Percentiles rank a stretch among this genome's conserved stretches.
These are phyloP conservation scores for Ciborinia camelliae DNA, from an alignment of 2,329 filamentous ascomycete genomes.

Conservation along the genomic window DNA sequence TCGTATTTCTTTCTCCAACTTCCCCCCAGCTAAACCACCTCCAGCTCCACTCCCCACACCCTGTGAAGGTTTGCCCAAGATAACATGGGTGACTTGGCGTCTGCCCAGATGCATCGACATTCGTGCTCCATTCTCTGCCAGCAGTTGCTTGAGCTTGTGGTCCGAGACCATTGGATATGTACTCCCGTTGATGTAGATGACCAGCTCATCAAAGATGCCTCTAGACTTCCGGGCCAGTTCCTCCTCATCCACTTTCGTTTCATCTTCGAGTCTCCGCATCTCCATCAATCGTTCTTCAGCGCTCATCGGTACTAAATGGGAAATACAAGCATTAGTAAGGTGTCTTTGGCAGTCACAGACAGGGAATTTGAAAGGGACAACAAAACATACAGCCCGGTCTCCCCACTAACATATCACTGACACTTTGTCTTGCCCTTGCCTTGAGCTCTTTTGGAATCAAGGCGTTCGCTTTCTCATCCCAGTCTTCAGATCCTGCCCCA, in stretches of 20 bases:
- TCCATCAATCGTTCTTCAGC: constrained; percentile 28
- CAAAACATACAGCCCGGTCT: constrained; percentile 17
- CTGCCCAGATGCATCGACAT: constrained; percentile 69
- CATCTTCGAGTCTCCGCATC: constrained; percentile 49
- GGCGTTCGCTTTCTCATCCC: constrained; percentile 45
- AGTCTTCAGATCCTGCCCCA: constrained; percentile 59
- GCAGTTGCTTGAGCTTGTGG: constrained; percentile 76
- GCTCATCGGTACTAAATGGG: constrained; percentile 36
- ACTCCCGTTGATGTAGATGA: constrained; percentile 84
- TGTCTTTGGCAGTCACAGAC: constrained; percentile 10
- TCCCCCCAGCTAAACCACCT: constrained; percentile 71
- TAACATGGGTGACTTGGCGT: constrained; percentile 78
- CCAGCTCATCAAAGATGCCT: constrained; percentile 65
- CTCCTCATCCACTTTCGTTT: constrained; percentile 44
- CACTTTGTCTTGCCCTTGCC: constrained; percentile 40
- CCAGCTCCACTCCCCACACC: constrained; percentile 53
- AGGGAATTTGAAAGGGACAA: constrained; percentile 13
- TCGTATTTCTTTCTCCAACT: constrained; percentile 77
- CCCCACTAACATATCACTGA: constrained; percentile 50
- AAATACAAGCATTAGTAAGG: constrained; percentile 18
- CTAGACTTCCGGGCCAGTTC: constrained; percentile 27
- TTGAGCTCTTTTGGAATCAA: constrained; percentile 44
- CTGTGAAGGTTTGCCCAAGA: constrained; percentile 61
- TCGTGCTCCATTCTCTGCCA: constrained; percentile 69
- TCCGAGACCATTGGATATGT: constrained; percentile 80